Evolutionary conservation across 2,329 filamentous ascomycete species (phyloP).

Genomic region (Pyricularia sp.): DNA sequence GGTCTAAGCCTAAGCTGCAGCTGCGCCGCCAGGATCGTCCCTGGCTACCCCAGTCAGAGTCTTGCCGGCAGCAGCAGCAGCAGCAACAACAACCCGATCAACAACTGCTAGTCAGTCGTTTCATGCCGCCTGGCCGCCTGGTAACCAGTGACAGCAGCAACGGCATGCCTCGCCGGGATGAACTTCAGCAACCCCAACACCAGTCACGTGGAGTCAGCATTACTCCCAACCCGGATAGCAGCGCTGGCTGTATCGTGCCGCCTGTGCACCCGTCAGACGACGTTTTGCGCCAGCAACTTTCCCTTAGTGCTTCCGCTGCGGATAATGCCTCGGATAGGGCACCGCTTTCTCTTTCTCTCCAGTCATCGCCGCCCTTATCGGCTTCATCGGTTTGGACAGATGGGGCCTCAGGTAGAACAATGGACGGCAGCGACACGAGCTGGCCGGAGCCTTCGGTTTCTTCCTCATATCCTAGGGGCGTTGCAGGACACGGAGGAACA

Average conservation of each 20-base stretch:
- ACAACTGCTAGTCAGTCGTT: conserved; percentile 6
- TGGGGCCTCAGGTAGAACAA: conserved; percentile 8
- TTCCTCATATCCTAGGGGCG: not conserved
- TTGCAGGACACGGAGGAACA: not conserved
- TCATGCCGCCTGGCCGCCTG: not conserved
- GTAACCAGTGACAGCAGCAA: conserved; percentile 3
- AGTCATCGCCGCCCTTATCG: conserved; percentile 5
- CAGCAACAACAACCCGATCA: not conserved
- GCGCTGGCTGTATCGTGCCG: not conserved
- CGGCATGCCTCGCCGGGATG: not conserved
- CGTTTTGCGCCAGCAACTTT: conserved; percentile 7
- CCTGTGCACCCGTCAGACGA: not conserved
- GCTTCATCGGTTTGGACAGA: conserved; percentile 2
- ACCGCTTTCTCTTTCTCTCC: conserved; percentile 7
- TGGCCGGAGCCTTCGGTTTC: not conserved
- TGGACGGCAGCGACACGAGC: conserved; percentile 4
- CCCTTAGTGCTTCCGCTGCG: conserved; percentile 9
- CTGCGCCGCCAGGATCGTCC: not conserved
- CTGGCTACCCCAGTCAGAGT: not conserved
- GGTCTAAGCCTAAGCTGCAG: not conserved
- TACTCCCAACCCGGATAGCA: conserved; percentile 5
- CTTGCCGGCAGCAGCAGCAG: not conserved
- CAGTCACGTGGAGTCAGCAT: conserved; percentile 21
- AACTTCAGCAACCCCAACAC: not conserved
- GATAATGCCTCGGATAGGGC: conserved; percentile 7